Evolutionary conservation across 306 rosid species (phyloP).

Genomic region (Lathyrus tuberosus): DNA sequence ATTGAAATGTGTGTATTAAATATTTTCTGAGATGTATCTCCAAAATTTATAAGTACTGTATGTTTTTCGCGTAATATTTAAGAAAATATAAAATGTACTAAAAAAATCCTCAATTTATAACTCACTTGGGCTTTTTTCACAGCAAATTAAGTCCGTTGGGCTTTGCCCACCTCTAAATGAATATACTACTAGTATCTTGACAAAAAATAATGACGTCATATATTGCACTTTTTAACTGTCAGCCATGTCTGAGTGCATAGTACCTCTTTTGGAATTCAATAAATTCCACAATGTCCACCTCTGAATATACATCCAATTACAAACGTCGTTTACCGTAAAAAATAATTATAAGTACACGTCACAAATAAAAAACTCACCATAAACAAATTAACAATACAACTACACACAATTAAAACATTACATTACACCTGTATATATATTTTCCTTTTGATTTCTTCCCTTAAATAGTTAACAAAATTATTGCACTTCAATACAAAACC

Average conservation of each 20-base stretch:
- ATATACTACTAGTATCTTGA: too few species aligned
- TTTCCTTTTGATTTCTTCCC: background rate
- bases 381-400: background rate
- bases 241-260: background rate
- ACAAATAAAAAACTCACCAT: background rate
- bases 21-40: too few species aligned
- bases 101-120: too few species aligned
- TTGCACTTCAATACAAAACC: background rate
- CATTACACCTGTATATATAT: background rate
- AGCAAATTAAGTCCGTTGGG: background rate
- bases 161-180: background rate
- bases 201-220: background rate
- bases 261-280: background rate
- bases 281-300: background rate
- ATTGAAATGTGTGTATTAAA: too few species aligned
- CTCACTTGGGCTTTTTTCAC: too few species aligned
- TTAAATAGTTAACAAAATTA: background rate
- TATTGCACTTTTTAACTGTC: conserved; percentile 4
- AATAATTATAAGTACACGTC: background rate
- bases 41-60: too few species aligned
- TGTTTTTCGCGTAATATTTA: too few species aligned
- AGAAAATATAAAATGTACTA: too few species aligned
- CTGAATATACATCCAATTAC: background rate
- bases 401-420: background rate
- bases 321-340: background rate